Conservation (phyloP, 2,329 filamentous ascomycete genomes). For the Cordyceps javanica region DNA sequence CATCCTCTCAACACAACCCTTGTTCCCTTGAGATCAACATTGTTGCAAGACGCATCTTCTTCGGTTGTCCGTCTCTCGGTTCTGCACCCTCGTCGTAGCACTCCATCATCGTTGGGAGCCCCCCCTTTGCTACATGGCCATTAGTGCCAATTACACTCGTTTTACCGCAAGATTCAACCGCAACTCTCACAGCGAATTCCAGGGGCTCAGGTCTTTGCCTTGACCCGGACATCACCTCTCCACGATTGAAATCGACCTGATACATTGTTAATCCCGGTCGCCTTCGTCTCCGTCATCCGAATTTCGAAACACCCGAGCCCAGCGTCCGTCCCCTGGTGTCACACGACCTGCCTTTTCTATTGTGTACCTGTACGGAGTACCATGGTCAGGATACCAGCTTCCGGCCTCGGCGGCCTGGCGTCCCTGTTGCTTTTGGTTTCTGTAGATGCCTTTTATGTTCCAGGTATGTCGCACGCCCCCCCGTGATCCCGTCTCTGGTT, state of each 20-base stretch:
- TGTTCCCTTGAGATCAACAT: not conserved
- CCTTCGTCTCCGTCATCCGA: not conserved
- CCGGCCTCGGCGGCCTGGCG: slow-evolving; percentile 31
- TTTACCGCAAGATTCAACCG: not conserved
- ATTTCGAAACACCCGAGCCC: not conserved
- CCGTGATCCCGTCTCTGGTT: not conserved
- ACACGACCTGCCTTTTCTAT: slow-evolving; percentile 9
- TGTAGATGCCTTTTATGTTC: slow-evolving; percentile 72
- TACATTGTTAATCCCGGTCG: no score
- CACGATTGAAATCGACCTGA: not conserved
- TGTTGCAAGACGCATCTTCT: not conserved
- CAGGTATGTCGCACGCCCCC: slow-evolving; percentile 48
- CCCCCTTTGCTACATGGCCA: not conserved
- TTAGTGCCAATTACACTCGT: slow-evolving; percentile 15
- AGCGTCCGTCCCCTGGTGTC: not conserved
- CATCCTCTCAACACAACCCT: not conserved
- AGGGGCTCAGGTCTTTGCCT: not conserved
- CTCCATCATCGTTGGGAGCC: no score
- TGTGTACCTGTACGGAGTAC: no score
- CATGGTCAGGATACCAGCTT: slow-evolving; percentile 28
- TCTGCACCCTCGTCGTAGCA: not conserved
- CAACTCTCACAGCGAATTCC: not conserved
- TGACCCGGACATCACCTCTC: not conserved
- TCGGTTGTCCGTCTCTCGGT: not conserved
- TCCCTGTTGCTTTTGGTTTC: slow-evolving; percentile 34